These are phyloP conservation scores for Microsporum ferrugineum DNA, from an alignment of 2,329 filamentous ascomycete species.

Conservation along the genomic window DNA sequence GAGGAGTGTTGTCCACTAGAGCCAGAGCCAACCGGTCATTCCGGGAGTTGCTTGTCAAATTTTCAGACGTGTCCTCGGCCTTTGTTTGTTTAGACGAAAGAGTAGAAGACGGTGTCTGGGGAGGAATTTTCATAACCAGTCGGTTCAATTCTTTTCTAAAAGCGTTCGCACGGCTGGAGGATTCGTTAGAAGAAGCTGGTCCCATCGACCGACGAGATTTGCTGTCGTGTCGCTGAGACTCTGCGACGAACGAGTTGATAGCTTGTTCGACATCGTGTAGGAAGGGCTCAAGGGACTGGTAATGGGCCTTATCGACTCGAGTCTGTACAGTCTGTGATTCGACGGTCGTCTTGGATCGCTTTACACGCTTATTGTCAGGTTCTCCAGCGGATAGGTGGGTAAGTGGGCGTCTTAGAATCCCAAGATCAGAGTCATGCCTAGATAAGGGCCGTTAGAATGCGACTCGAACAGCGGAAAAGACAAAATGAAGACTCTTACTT, in stretches of 20 bases:
- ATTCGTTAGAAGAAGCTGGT: constrained; percentile 19
- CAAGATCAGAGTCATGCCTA: constrained; percentile 36
- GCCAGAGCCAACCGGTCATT: constrained; percentile 56
- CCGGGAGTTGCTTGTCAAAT: constrained; percentile 17
- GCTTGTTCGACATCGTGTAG: constrained; percentile 33
- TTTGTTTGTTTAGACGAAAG: constrained; percentile 26
- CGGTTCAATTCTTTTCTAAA: constrained; percentile 55
- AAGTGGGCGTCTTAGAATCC: constrained; percentile 32
- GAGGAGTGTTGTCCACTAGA: constrained; percentile 62
- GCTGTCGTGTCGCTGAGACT: constrained; percentile 20
- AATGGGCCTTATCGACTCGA: constrained; percentile 28
- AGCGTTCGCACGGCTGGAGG: constrained; percentile 37
- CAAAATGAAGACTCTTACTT: constrained; percentile 17
- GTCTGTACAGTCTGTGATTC: constrained; percentile 26
- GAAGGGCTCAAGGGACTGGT: constrained; percentile 33
- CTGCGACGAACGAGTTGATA: constrained; percentile 28
- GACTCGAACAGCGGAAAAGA: background rate
- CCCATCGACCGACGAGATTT: constrained; percentile 21
- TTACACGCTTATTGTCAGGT: constrained; percentile 34
- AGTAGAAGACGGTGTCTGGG: constrained; percentile 24
- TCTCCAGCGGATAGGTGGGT: constrained; percentile 25
- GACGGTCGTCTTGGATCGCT: constrained; percentile 23
- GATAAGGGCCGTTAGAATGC: constrained; percentile 16
- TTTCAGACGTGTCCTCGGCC: constrained; percentile 22
- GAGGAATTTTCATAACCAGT: constrained; percentile 51